Base-by-base conservation (phyloP, 768 basidiomycete species). In the Mycena floridula region DNA sequence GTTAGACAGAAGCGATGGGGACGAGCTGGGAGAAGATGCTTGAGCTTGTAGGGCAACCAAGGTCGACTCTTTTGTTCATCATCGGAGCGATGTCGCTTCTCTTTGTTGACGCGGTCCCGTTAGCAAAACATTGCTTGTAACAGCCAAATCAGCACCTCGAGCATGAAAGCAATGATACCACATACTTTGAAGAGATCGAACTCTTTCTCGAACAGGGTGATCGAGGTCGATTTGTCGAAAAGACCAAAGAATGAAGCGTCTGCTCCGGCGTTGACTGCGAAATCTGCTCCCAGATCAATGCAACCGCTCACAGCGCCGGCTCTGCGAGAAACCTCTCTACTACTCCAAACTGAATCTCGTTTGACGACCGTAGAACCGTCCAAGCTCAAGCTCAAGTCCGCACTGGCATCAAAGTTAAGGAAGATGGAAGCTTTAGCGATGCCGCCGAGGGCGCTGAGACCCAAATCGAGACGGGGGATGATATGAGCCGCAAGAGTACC, bases 181-280 rank as follows among this genome's bases (percentile, higher is more conserved):
- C 37, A 12, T 16, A 36, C 41, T 54, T 70, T 62, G 61, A 67
- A 63, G 3, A 72, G 42, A 27, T 65, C 55, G 40, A 67, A 68
- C 7, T 67, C 51, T 48, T 65, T 65, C 35, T 45, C 54, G 50
- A 69, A 70, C 24, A 74, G 48, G 7, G 57, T 42, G 9, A 68
- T 54, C 45, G 57, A 51, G 0, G 60, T 64, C 18, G 40, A 56
- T 12, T 50, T 47, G 43, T 67, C 56, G 55, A 73, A 72, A 1
- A 74, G 45, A 5, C 59, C 59, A 46, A 72, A 72, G 56, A 74
- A 70, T 23, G 52, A 46, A 5, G 58, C 68, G 28, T 62, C 52
- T 3, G 70, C 72, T 2, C 69, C 69, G 16, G 64, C 67, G 46
- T 65, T 68, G 26, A 70, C 66, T 37, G 58, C 57, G 23, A 74